Percentiles rank a stretch among this genome's conserved stretches.
phyloP scores from a whole-genome alignment of 805 yeast species.

The Torulaspora gathmanii region DNA sequence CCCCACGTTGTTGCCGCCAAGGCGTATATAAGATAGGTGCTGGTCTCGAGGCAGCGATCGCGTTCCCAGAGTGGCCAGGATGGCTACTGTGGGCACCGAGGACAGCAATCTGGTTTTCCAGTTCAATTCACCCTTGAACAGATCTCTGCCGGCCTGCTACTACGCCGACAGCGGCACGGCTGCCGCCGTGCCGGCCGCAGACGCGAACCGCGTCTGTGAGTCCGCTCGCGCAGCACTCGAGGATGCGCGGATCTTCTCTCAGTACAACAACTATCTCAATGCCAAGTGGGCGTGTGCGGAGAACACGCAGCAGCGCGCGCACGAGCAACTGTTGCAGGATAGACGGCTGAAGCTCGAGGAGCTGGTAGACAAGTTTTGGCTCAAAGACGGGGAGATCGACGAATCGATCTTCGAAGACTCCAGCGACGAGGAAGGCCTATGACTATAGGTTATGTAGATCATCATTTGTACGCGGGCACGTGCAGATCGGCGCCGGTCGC shows the following conservation, averaged over 20 bases:
- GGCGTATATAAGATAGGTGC: background rate
- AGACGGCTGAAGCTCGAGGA: slow-evolving; percentile 13
- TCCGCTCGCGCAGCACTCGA: background rate
- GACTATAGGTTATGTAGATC: background rate
- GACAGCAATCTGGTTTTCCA: slow-evolving; percentile 15
- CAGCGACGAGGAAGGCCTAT: slow-evolving; percentile 28
- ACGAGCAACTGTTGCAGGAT: background rate
- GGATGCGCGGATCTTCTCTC: slow-evolving; percentile 11
- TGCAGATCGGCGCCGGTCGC: background rate
- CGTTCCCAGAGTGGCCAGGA: background rate
- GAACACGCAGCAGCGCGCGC: background rate
- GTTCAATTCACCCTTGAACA: slow-evolving; percentile 17
- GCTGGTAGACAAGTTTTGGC: slow-evolving; percentile 27
- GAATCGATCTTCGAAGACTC: slow-evolving; percentile 33
- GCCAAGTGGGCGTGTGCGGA: slow-evolving; percentile 1
- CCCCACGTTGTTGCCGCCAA: too few relatives aligned
- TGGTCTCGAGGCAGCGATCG: background rate
- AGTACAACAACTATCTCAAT: slow-evolving; percentile 19
- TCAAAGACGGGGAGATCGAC: slow-evolving; percentile 23
- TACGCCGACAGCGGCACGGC: background rate
- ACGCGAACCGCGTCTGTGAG: background rate
- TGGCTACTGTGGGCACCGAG: slow-evolving; percentile 13
- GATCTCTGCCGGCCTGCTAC: background rate
- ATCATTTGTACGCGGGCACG: background rate
- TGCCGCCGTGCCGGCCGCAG: background rate